Evolutionary conservation across 768 basidiomycete genomes (phyloP), one percentile per base, ranked within the genome.

Genomic region (Hysterangium stoloniferum): DNA sequence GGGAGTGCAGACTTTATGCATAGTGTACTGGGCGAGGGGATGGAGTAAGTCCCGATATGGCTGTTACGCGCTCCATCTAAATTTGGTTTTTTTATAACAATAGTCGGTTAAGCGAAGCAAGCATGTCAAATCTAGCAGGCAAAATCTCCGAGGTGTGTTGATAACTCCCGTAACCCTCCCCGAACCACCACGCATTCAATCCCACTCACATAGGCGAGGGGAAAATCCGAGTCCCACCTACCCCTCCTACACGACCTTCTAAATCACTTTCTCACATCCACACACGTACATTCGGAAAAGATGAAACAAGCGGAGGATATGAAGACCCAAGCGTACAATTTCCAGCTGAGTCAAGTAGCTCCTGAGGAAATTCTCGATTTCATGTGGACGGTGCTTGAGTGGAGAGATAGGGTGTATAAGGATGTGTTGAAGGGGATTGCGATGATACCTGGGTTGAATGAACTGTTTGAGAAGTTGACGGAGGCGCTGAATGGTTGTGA

Each of bases 1-100:
- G 79, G 82, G n/a, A 67, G 70, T 50, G 75, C 77, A 29, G 82
- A 85, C 62, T 84, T 86, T 61, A 67, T 82, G 55, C 75, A 80
- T 57, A 82, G 78, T 19, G 64, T 83, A 13, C 68, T 82, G 59
- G 80, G 79, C 45, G 80, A 84, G 63, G 79, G 80, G 15, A 76
- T 76, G 38, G 80, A 84, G 77, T 78, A 61, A 55, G 73, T 62
- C 20, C 27, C 17, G 25, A 24, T 17, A n/a, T 19, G 34, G 25
- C 19, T 50, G 9, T 32, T 35, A 4, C 17, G 33, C 27, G 9
- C 24, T 11, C 1, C 17, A 41, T 12, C 32, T 11, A 17, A 1
- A 38, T 44, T 38, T 42, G 35, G 24, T n/a, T 42, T 52, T 11
- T 31, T 17, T 53, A 22, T 22, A 11, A 41, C 15, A 53, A 15